Evolutionary conservation across 129 eudicot genomes (phyloP).

Genomic region (Helichrysum umbraculigerum): DNA sequence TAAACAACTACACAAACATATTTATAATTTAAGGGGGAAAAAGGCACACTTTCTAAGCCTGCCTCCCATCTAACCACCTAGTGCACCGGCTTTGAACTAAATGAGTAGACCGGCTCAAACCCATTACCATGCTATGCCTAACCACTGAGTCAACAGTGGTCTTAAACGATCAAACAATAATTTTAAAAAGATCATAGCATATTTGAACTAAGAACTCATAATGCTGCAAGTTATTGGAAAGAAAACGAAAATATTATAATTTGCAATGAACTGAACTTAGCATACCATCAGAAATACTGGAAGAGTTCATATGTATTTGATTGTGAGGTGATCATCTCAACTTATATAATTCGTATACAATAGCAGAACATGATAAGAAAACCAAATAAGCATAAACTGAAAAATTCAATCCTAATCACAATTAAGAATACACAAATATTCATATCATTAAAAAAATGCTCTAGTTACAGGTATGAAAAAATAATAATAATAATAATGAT

Average conservation of each 20-base stretch:
- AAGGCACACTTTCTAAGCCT: neutral
- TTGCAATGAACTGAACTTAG: neutral
- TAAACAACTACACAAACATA: neutral
- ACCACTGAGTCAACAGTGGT: neutral
- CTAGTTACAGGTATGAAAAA: neutral
- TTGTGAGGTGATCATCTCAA: neutral
- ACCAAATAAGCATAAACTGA: neutral
- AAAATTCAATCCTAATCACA: neutral
- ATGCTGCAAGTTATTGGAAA: conserved; percentile 3
- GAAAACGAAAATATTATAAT: neutral
- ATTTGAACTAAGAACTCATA: neutral
- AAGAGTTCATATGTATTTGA: neutral
- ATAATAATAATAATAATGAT: no score
- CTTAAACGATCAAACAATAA: conserved; percentile 7
- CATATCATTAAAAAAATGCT: neutral
- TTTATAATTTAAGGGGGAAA: no score
- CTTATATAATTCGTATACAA: neutral
- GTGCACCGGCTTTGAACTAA: conserved; percentile 9
- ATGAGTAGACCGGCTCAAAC: neutral
- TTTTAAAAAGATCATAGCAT: conserved; percentile 7
- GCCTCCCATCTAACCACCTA: neutral
- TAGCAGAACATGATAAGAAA: no score
- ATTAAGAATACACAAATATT: neutral
- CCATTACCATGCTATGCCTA: conserved; percentile 2
- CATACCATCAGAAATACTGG: neutral